These are phyloP conservation scores for Salix koriyanagi DNA, from an alignment of 345 rosid species.

Conservation along the genomic window DNA sequence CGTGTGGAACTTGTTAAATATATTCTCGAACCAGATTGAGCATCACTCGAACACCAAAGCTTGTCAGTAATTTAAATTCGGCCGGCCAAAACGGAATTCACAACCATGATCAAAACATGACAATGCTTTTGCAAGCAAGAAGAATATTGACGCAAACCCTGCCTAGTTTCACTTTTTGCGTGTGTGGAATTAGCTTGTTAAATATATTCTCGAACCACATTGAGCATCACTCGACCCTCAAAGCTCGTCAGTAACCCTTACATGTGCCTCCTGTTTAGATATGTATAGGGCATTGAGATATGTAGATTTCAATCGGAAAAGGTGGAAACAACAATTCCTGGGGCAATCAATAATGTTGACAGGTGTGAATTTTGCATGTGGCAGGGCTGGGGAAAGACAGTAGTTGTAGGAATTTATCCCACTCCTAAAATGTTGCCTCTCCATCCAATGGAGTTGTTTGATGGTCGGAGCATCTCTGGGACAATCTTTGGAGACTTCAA, in stretches of 20 bases:
- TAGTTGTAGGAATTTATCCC: constrained; percentile 21
- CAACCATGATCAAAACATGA: no score
- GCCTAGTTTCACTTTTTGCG: not conserved
- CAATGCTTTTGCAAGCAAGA: no score
- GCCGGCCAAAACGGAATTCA: no score
- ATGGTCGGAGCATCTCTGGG: constrained; percentile 25
- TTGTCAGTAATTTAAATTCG: not conserved
- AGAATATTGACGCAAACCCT: no score
- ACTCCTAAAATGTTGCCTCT: constrained; percentile 11
- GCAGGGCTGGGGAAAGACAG: constrained; percentile 28
- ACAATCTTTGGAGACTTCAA: constrained; percentile 28
- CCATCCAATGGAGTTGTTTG: constrained; percentile 49
- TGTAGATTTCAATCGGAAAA: not conserved
- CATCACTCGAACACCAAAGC: not conserved
- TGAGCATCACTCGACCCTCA: no score
- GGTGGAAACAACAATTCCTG: no score
- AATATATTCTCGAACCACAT: no score
- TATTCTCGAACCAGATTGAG: not conserved
- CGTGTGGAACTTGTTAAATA: not conserved
- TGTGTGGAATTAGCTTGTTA: no score
- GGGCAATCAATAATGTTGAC: no score
- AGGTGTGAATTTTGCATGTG: not conserved
- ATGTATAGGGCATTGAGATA: not conserved
- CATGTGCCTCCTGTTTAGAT: not conserved
- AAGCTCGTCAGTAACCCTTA: not conserved